A percentile compares a stretch with the other conserved stretches of the same genome.
Conservation (phyloP, 345 rosid genomes). For the Ceriops decandra region DNA sequence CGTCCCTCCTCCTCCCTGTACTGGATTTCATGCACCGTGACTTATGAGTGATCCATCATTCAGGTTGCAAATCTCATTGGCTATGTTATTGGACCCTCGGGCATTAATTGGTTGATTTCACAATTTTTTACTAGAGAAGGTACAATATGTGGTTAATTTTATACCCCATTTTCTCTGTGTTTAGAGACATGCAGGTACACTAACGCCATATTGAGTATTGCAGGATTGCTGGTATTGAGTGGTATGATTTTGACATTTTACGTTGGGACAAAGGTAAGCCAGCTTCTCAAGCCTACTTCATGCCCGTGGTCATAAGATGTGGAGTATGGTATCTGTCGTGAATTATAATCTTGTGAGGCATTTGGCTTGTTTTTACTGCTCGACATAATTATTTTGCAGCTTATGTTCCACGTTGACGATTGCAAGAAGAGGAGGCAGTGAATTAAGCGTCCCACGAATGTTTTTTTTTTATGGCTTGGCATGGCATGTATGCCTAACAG, state of each 20-base stretch:
- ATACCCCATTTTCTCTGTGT: no score
- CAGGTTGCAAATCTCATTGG: conserved; percentile 94
- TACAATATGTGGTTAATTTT: conserved; percentile 10
- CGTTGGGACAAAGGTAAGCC: conserved; percentile 68
- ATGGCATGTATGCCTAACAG: no score
- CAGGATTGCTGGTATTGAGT: conserved; percentile 60
- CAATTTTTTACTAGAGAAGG: conserved; percentile 67
- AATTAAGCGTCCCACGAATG: background rate
- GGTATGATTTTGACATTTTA: conserved; percentile 68
- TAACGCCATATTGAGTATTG: conserved; percentile 14
- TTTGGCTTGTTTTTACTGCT: background rate
- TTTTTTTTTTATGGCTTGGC: no score
- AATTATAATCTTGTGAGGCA: background rate
- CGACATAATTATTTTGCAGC: conserved; percentile 38
- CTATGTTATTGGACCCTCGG: conserved; percentile 84
- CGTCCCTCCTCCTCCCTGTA: no score
- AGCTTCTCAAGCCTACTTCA: background rate
- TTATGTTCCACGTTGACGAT: conserved; percentile 62
- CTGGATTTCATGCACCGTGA: background rate
- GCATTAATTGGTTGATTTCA: conserved; percentile 65
- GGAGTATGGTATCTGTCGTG: background rate
- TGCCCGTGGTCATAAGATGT: background rate
- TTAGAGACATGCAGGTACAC: no score
- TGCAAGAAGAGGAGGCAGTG: conserved; percentile 36
- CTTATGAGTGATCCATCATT: conserved; percentile 14